phyloP scores from a whole-genome alignment of 1,284 basidiomycete species.

The Peniophora sp. region DNA sequence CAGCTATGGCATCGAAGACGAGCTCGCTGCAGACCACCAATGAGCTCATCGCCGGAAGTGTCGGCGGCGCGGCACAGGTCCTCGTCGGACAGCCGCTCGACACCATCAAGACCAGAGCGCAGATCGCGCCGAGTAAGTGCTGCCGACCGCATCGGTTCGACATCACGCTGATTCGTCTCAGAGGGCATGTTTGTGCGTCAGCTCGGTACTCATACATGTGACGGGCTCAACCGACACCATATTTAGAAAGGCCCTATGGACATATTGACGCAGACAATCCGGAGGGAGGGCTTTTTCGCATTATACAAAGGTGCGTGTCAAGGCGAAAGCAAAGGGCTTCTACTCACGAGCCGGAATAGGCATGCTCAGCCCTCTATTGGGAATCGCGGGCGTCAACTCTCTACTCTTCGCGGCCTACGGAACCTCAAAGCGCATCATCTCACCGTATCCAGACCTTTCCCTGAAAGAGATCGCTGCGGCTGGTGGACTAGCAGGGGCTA shows the following conservation, averaged over 20 bases:
- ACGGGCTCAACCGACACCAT: not conserved
- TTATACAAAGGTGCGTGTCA: conserved; percentile 74
- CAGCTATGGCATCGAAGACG: conserved; percentile 6
- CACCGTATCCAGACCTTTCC: conserved; percentile 79
- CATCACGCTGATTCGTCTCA: conserved; percentile 18
- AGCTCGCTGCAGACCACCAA: conserved; percentile 42
- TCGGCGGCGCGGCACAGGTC: conserved; percentile 75
- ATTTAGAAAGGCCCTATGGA: conserved; percentile 87
- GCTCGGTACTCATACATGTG: not conserved
- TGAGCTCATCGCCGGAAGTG: conserved; percentile 71
- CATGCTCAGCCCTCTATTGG: conserved; percentile 86
- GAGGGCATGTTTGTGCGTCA: conserved; percentile 75
- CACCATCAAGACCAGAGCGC: conserved; percentile 79
- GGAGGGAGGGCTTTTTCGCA: conserved; percentile 85
- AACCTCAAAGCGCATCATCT: conserved; percentile 73
- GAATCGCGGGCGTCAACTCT: conserved; percentile 96
- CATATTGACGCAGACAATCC: conserved; percentile 71
- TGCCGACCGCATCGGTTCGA: conserved; percentile 4
- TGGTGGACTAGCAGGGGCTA: conserved; percentile 86
- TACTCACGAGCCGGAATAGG: conserved; percentile 33
- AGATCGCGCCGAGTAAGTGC: conserved; percentile 63
- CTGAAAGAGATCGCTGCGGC: conserved; percentile 78
- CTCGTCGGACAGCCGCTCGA: conserved; percentile 84
- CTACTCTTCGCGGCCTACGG: conserved; percentile 90
- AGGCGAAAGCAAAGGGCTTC: not conserved